A percentile compares a stretch with the other conserved stretches of the same genome.
Evolutionary conservation across 73 alveolate genomes (phyloP).

Genomic region (Tetrahymena malaccensis): DNA sequence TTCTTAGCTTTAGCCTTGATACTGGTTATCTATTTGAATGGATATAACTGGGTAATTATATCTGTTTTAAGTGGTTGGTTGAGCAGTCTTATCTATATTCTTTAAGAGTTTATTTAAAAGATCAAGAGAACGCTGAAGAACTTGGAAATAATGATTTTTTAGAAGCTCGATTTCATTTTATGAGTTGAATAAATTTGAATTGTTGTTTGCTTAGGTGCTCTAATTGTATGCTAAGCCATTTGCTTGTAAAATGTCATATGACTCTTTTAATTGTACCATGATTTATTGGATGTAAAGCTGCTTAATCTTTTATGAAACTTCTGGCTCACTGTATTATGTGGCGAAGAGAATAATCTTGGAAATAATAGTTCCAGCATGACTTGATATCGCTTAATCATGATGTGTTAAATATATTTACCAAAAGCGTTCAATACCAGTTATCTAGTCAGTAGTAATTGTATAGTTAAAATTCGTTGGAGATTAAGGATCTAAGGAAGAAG

Average conservation of each 20-base stretch:
- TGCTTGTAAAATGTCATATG: neutral
- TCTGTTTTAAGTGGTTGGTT: neutral
- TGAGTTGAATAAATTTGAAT: neutral
- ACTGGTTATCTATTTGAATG: neutral
- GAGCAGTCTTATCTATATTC: neutral
- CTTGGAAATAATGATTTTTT: neutral
- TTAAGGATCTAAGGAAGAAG: neutral
- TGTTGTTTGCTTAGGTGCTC: neutral
- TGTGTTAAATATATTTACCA: neutral
- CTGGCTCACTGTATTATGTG: neutral
- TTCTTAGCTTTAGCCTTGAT: neutral
- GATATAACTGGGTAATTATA: neutral
- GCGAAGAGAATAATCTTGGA: neutral
- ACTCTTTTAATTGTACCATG: neutral
- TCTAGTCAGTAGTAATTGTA: neutral
- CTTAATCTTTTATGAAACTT: neutral
- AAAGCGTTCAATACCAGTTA: neutral
- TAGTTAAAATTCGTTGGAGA: neutral
- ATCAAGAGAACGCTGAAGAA: neutral
- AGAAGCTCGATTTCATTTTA: neutral
- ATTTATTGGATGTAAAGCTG: neutral
- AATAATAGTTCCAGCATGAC: neutral
- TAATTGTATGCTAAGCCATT: neutral
- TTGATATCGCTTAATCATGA: neutral
- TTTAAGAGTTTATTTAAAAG: neutral